Base-by-base conservation (phyloP, 2,329 filamentous ascomycete genomes). In the Alternaria arbusti region DNA sequence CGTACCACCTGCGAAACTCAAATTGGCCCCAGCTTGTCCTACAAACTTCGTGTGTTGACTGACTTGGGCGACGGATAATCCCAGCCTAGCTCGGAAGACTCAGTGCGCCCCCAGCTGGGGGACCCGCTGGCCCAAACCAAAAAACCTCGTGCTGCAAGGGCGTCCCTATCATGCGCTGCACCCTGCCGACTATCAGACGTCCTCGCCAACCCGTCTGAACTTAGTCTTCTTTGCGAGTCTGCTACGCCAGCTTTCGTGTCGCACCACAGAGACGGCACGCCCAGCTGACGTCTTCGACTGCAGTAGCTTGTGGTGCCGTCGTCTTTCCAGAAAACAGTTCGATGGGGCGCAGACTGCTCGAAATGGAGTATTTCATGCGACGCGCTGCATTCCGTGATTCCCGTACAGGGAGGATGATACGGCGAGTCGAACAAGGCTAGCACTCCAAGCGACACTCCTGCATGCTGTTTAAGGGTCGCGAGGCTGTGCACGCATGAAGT, bases 321-420 rank as follows among this genome's bases (percentile, higher is more conserved):
- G 71, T 55, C 57, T 44, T 68, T 77, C 74, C 75, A 75, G 72
- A 79, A 76, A 72, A 74, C 60, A 62, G 55, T 59, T 63, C 60
- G 52, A 52, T 28, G 50, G 65, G 69, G 71, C 71, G 72, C 64
- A 71, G 68, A 66, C 59, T 47, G 47, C 60, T 64, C 46, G 45
- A 59, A 63, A 59, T 62, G 57, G 54, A 59, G 49, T 54, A 61
- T 30, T 47, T 59, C 58, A 75, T 77, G 78, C 76, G 66, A 78
- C 77, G 76, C 75, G 75, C 77, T 72, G 69, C 74, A 73, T 66
- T 63, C 51, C 61, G 54, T 68, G 60, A 55, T 13, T 59, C 46
- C 59, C 30, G 57, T 54, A 46, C 36, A 59, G 57, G 44, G 46
- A 47, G 30, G 45, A 49, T 36, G 57, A 46, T 28, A 57, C 20